phyloP scores from a whole-genome alignment of 2,329 filamentous ascomycete genomes.

The Cladosporium oxysporum region DNA sequence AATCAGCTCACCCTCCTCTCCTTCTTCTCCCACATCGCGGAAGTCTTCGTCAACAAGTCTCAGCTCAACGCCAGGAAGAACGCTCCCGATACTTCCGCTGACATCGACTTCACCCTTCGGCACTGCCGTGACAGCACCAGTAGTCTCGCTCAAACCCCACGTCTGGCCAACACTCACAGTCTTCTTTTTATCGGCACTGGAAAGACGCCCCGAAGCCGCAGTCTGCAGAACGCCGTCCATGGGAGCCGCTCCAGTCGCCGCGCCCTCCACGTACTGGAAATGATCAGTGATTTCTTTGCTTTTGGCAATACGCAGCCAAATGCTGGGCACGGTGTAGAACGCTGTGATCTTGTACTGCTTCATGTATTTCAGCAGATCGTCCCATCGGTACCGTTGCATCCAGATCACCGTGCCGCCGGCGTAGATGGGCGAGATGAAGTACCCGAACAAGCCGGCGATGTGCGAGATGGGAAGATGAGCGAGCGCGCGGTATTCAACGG shows the following conservation, averaged over 20 bases:
- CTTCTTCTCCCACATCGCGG: constrained; percentile 60
- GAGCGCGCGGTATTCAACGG: constrained; percentile 28
- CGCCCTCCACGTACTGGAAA: constrained; percentile 37
- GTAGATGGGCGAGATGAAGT: constrained; percentile 40
- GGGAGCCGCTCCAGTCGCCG: constrained; percentile 43
- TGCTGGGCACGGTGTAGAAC: constrained; percentile 43
- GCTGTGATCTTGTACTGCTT: constrained; percentile 41
- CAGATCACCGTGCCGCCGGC: constrained; percentile 39
- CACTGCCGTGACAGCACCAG: constrained; percentile 40
- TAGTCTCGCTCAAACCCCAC: constrained; percentile 39
- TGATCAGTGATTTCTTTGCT: constrained; percentile 38
- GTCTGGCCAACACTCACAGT: constrained; percentile 43
- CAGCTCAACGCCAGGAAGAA: constrained; percentile 44
- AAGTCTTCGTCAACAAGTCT: constrained; percentile 47
- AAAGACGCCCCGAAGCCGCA: constrained; percentile 39
- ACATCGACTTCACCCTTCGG: constrained; percentile 39
- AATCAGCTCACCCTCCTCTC: constrained; percentile 61
- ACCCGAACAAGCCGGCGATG: constrained; percentile 66
- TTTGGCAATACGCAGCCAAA: constrained; percentile 43
- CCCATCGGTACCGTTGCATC: constrained; percentile 44
- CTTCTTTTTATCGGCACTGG: constrained; percentile 13
- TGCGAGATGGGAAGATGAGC: constrained; percentile 90
- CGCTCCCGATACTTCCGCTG: constrained; percentile 35
- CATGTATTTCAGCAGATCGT: constrained; percentile 38
- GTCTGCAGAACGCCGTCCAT: constrained; percentile 42